These are phyloP conservation scores for Catharanthus roseus DNA, from an alignment of 257 asterid genomes.

Conservation along the genomic window DNA sequence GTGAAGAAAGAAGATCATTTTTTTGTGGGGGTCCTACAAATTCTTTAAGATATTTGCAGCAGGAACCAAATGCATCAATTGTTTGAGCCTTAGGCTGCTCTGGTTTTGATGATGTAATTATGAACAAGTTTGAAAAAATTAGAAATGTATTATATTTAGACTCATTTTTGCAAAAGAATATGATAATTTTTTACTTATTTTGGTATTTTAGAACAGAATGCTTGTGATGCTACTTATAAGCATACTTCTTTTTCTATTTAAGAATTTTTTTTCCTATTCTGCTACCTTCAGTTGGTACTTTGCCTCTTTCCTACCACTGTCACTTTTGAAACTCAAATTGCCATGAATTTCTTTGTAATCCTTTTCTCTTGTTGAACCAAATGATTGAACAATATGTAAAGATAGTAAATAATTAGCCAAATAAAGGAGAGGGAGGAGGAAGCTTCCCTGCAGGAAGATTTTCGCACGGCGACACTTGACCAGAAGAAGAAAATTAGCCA, in stretches of 20 bases:
- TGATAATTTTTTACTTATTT: background rate
- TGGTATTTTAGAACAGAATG: background rate
- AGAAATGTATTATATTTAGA: conserved; percentile 37
- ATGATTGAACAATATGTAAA: too few relatives aligned
- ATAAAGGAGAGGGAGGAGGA: too few relatives aligned
- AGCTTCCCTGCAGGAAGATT: too few relatives aligned
- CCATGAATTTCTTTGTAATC: background rate
- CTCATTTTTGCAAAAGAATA: background rate
- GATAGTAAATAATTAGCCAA: too few relatives aligned
- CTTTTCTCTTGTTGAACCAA: too few relatives aligned
- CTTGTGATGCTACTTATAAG: background rate
- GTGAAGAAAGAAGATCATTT: conserved; percentile 51
- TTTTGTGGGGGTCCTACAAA: conserved; percentile 34
- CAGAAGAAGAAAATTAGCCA: too few relatives aligned
- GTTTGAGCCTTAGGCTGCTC: conserved; percentile 32
- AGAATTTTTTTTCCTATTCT: background rate
- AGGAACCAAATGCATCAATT: conserved; percentile 45
- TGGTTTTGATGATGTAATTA: conserved; percentile 21
- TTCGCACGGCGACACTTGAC: too few relatives aligned
- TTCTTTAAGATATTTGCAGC: conserved; percentile 27
- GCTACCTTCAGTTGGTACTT: background rate
- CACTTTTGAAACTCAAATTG: background rate
- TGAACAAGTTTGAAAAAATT: conserved; percentile 25
- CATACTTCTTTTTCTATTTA: background rate
- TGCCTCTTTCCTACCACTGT: background rate